These are phyloP conservation scores for Ceratobasidium sp. DNA, from an alignment of 1,284 basidiomycete species.

Conservation along the genomic window DNA sequence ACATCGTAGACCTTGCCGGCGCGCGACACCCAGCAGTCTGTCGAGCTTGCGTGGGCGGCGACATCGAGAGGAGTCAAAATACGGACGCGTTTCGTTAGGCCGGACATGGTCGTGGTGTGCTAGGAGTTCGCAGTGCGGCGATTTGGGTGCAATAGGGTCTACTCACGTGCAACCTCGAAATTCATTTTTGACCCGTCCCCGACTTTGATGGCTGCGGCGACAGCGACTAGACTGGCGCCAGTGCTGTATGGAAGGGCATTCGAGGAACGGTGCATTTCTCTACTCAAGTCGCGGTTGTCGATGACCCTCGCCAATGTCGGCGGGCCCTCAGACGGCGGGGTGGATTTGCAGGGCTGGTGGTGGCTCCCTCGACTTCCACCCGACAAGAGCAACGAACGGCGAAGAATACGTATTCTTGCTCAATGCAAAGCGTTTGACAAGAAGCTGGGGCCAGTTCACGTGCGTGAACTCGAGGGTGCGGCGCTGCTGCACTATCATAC, in stretches of 20 bases:
- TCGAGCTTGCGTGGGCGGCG: slow-evolving; percentile 63
- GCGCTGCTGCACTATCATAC: slow-evolving; percentile 60
- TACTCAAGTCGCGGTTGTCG: slow-evolving; percentile 73
- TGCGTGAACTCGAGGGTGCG: slow-evolving; percentile 90
- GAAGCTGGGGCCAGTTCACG: slow-evolving; percentile 77
- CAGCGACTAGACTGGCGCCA: slow-evolving; percentile 48
- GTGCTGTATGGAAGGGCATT: slow-evolving; percentile 77
- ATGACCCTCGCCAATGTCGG: slow-evolving; percentile 82
- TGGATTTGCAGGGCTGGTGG: slow-evolving; percentile 95
- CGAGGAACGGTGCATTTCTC: slow-evolving; percentile 71
- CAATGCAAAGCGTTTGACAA: slow-evolving; percentile 93
- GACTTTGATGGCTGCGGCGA: slow-evolving; percentile 6
- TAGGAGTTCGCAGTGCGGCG: background rate
- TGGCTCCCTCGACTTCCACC: slow-evolving; percentile 67
- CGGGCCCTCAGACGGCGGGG: slow-evolving; percentile 83
- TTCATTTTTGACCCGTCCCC: background rate
- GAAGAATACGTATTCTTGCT: slow-evolving; percentile 75
- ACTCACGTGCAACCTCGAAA: slow-evolving; percentile 16
- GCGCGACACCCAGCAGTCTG: slow-evolving; percentile 80
- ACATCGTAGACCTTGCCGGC: slow-evolving; percentile 84
- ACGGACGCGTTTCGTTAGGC: slow-evolving; percentile 41
- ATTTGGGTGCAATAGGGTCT: background rate
- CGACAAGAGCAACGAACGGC: slow-evolving; percentile 1
- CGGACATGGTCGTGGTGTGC: slow-evolving; percentile 16
- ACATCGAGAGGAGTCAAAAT: slow-evolving; percentile 81